Evolutionary conservation across 148 eudicot genomes (phyloP).

Genomic region (Talinum fruticosum): DNA sequence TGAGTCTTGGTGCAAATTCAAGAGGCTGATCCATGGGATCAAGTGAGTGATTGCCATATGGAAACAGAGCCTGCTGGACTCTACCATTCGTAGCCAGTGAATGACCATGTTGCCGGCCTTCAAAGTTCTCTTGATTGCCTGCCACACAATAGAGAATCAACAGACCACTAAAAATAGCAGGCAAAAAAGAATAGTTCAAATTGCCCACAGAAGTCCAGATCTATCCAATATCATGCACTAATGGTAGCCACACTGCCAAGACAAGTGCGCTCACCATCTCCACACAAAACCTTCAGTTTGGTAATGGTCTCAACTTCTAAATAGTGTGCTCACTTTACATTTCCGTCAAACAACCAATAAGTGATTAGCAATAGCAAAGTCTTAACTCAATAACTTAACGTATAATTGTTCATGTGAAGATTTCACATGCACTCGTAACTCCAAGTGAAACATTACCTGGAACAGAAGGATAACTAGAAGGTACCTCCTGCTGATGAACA

Average conservation of each 20-base stretch:
- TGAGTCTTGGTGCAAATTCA: conserved; percentile 59
- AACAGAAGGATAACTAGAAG: conserved; percentile 99
- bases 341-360: background rate
- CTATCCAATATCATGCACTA: background rate
- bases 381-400: conserved; percentile 10
- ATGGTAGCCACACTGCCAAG: background rate
- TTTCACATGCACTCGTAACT: conserved; percentile 47
- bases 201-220: background rate
- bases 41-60: conserved; percentile 41
- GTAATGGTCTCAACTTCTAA: conserved; percentile 4
- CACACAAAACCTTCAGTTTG: background rate
- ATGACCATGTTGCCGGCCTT: conserved; percentile 46
- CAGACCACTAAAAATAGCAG: conserved; percentile 4
- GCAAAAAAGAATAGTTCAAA: conserved; percentile 6
- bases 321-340: background rate
- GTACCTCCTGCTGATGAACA: conserved; percentile 99
- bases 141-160: conserved; percentile 33
- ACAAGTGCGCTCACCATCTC: background rate
- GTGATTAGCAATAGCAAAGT: conserved; percentile 12
- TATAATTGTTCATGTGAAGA: conserved; percentile 23
- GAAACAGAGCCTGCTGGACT: conserved; percentile 47
- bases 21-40: conserved; percentile 66
- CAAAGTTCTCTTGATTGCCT: conserved; percentile 59
- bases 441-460: conserved; percentile 79
- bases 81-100: conserved; percentile 42